A percentile compares a stretch with the other conserved stretches of the same genome.
phyloP scores from a whole-genome alignment of 345 rosid species.

The Pistacia integerrima region DNA sequence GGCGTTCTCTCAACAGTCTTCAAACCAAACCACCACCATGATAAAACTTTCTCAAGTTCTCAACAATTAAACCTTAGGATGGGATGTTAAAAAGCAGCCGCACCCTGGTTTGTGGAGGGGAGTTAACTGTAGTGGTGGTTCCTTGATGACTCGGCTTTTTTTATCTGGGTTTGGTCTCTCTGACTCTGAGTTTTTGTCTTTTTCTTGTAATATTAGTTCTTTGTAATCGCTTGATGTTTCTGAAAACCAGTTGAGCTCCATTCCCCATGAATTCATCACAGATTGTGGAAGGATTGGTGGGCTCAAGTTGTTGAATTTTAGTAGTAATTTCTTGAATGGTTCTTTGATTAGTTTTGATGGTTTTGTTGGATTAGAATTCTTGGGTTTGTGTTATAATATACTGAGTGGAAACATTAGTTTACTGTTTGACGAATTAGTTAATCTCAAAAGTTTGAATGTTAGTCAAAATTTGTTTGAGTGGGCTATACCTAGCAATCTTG shows the following conservation, averaged over 20 bases:
- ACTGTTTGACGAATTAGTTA: slow-evolving; percentile 50
- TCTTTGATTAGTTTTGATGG: slow-evolving; percentile 48
- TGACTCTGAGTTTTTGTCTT: slow-evolving; percentile 42
- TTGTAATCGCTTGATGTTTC: slow-evolving; percentile 59
- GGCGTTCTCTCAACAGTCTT: slow-evolving; percentile 35
- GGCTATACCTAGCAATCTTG: slow-evolving; percentile 46
- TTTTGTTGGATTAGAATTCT: slow-evolving; percentile 49
- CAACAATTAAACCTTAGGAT: slow-evolving; percentile 7
- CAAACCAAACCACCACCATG: slow-evolving; percentile 49
- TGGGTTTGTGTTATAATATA: slow-evolving; percentile 57
- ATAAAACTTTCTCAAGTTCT: slow-evolving; percentile 31
- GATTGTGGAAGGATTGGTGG: slow-evolving; percentile 47
- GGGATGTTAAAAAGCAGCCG: slow-evolving; percentile 40
- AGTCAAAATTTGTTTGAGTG: slow-evolving; percentile 36
- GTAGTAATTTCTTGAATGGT: slow-evolving; percentile 43
- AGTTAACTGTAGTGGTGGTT: slow-evolving; percentile 43
- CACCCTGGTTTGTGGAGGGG: slow-evolving; percentile 64
- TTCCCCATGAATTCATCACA: slow-evolving; percentile 48
- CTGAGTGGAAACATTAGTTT: slow-evolving; percentile 38
- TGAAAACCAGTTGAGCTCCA: slow-evolving; percentile 45
- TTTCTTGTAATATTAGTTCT: slow-evolving; percentile 54
- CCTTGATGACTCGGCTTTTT: slow-evolving; percentile 37
- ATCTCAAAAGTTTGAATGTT: slow-evolving; percentile 52
- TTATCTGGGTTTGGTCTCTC: slow-evolving; percentile 43
- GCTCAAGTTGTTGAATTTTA: slow-evolving; percentile 55